Evolutionary conservation across 805 yeast species (phyloP), one percentile per base, ranked within the genome.

Genomic region (Yueomyces sp.): DNA sequence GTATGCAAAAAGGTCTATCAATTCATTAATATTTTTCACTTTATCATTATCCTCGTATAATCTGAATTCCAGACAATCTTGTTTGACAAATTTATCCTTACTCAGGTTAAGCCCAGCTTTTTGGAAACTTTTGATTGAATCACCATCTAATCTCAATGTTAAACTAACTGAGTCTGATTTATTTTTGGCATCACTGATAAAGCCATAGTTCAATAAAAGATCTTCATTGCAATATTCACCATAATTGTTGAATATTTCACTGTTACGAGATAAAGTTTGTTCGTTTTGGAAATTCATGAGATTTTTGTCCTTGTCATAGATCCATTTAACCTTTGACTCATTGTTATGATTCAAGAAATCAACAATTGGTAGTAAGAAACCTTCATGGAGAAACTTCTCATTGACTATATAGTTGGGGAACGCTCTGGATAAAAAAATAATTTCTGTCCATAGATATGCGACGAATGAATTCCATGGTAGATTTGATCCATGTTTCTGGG

Each of bases 221-320:
- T 85, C 95, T 49, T 84, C 94, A 54, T 86, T 87, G 0, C 92
- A 82, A 59, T 86, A 87, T 43, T 83, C 77, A 2, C 96, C 96
- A 60, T 88, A 87, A 60, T 85, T 84, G 57, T 87, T 87, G 62
- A 63, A 84, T 1, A 88, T 48, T 55, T 85, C 81, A 2, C 62
- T 57, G 2, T 73, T 73, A 2, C 47, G 49, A 3, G 45, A 41
- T n/a, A 51, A 31, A 5, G 44, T 39, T 3, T 66, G 58, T 26
- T 66, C 64, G 0, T 74, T 57, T 30, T 30, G 6, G n/a, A 34
- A 34, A 7, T n/a, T 5, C 8, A 34, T 7, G 49, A 79, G 78
- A n/a, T 59, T 54, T 45, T 74, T 72, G 1, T 54, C 49, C 2
- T 46, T 52, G 27, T 45, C 52, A 39, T 48, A 54, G 2, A 50